Evolutionary conservation across 106 monocot species (phyloP).

Genomic region (Xerophyta viscosa): DNA sequence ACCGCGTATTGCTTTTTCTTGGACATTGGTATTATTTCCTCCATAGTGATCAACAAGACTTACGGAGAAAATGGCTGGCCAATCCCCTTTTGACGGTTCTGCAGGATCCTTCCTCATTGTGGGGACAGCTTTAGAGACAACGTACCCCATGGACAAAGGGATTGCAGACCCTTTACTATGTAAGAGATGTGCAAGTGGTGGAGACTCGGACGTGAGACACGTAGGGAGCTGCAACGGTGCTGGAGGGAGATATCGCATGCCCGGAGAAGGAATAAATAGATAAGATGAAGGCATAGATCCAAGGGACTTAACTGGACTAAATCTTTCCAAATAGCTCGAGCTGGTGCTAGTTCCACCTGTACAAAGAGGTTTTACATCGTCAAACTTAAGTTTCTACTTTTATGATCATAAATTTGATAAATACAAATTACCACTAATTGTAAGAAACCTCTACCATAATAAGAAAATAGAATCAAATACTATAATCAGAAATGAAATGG

Average conservation of each 20-base stretch:
- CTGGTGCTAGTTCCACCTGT: too few relatives aligned
- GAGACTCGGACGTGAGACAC: conserved; percentile 84
- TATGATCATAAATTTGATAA: too few relatives aligned
- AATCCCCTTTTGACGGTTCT: conserved; percentile 36
- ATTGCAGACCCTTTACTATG: conserved; percentile 91
- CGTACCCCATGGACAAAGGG: conserved; percentile 56
- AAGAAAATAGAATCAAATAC: too few relatives aligned
- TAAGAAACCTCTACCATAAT: too few relatives aligned
- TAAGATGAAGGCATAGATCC: conserved; percentile 52
- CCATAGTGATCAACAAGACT: conserved; percentile 85
- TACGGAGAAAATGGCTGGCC: conserved; percentile 77
- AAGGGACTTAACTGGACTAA: conserved; percentile 70
- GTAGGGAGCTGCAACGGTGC: conserved; percentile 68
- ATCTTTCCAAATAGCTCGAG: conserved; percentile 74
- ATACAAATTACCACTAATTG: too few relatives aligned
- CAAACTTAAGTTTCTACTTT: too few relatives aligned
- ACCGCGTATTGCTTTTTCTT: conserved; percentile 38
- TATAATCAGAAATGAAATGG: too few relatives aligned
- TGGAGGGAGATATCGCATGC: conserved; percentile 47
- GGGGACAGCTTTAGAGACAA: conserved; percentile 69
- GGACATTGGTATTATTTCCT: conserved; percentile 20
- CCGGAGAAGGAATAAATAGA: conserved; percentile 68
- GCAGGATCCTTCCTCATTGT: conserved; percentile 26
- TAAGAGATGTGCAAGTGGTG: conserved; percentile 81
- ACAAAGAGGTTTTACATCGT: too few relatives aligned